Percentiles rank a stretch among this genome's conserved stretches.
Conservation (phyloP, 805 yeast genomes). For the Lipomyces spencermartinsiae region DNA sequence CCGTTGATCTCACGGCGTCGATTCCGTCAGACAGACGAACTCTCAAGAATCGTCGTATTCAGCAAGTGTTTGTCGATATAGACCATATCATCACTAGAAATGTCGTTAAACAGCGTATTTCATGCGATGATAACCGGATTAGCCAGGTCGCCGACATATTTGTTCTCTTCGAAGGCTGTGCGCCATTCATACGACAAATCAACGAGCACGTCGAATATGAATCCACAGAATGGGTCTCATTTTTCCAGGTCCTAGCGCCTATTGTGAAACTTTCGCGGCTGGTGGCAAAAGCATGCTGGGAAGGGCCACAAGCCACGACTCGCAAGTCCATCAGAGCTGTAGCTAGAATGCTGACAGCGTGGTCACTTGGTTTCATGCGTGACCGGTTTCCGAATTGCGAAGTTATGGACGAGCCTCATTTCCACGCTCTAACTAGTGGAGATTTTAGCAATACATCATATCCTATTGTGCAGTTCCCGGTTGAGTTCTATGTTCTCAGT, state of each 20-base stretch:
- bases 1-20: conserved; percentile 46
- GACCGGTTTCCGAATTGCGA: conserved; percentile 39
- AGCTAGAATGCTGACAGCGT: conserved; percentile 38
- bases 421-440: conserved; percentile 39
- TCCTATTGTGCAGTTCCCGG: conserved; percentile 50
- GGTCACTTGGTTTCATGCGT: conserved; percentile 42
- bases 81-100: conserved; percentile 79
- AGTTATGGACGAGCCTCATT: conserved; percentile 35
- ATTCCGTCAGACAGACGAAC: conserved; percentile 50
- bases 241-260: conserved; percentile 71
- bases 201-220: conserved; percentile 89
- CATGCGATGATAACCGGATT: conserved; percentile 55
- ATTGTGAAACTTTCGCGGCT: conserved; percentile 57
- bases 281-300: conserved; percentile 46
- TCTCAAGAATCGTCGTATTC: conserved; percentile 74
- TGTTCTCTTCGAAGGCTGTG: conserved; percentile 75
- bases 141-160: conserved; percentile 69
- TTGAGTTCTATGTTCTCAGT: conserved; percentile 60
- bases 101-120: conserved; percentile 56
- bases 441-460: conserved; percentile 40
- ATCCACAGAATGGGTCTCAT: conserved; percentile 77
- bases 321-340: conserved; percentile 40
- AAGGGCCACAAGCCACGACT: conserved; percentile 32
- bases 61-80: conserved; percentile 78
- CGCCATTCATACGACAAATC: conserved; percentile 75